Conservation (phyloP, 2,329 filamentous ascomycete species). For the Colletotrichum tabaci region DNA sequence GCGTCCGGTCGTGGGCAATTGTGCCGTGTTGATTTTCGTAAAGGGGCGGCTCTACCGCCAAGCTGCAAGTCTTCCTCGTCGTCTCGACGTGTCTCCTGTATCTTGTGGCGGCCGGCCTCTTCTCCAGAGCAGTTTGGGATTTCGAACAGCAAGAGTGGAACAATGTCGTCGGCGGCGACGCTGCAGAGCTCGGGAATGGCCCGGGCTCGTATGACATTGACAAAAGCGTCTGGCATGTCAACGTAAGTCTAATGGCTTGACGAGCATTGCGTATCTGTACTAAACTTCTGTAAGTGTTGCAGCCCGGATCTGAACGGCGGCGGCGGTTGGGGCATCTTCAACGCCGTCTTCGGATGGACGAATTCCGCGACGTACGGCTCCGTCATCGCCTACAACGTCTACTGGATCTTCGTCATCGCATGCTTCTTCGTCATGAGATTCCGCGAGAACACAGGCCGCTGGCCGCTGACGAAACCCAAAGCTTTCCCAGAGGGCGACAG, state of each 20-base stretch:
- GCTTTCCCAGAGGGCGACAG: neutral
- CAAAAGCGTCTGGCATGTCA: slow-evolving; percentile 86
- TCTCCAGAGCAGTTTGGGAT: slow-evolving; percentile 83
- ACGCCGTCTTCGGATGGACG: slow-evolving; percentile 87
- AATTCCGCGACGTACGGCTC: slow-evolving; percentile 92
- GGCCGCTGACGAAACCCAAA: slow-evolving; percentile 60
- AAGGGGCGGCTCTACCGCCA: slow-evolving; percentile 60
- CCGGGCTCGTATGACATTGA: slow-evolving; percentile 86
- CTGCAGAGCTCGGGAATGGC: slow-evolving; percentile 66
- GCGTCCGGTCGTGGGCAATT: neutral
- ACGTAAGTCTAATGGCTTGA: slow-evolving; percentile 65
- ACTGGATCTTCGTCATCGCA: slow-evolving; percentile 82
- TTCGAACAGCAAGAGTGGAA: slow-evolving; percentile 81
- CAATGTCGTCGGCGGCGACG: slow-evolving; percentile 72
- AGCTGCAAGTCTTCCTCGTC: slow-evolving; percentile 82
- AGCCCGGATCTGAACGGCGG: slow-evolving; percentile 80
- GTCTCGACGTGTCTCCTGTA: slow-evolving; percentile 87
- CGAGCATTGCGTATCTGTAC: neutral
- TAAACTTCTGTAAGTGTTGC: slow-evolving; percentile 74
- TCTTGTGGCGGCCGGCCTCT: slow-evolving; percentile 85
- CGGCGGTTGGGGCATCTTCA: slow-evolving; percentile 89
- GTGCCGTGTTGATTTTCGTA: slow-evolving; percentile 17
- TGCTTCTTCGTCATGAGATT: slow-evolving; percentile 77
- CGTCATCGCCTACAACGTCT: slow-evolving; percentile 88
- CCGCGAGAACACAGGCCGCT: slow-evolving; percentile 71